These are phyloP conservation scores for Entelexis paramagnoliae DNA, from an alignment of 1,139 yeast genomes.

Conservation along the genomic window DNA sequence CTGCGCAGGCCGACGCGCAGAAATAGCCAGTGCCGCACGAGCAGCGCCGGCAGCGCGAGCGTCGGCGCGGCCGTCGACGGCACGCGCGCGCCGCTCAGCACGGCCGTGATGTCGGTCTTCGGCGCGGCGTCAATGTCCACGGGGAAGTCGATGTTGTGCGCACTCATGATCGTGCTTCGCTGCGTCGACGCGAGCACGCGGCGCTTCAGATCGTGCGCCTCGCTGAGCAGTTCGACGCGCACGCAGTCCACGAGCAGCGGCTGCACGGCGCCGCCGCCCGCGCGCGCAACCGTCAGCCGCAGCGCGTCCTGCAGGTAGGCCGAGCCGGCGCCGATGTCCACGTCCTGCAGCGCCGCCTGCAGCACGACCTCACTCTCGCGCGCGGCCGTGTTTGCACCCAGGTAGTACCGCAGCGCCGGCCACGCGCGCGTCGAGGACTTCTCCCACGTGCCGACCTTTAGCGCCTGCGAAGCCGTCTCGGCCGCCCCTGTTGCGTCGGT, in stretches of 20 bases:
- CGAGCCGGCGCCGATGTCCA: neutral
- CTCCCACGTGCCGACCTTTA: neutral
- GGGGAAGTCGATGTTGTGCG: neutral
- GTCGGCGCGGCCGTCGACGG: neutral
- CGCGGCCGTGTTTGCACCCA: slow-evolving; percentile 2
- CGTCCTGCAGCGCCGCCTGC: neutral
- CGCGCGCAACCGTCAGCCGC: neutral
- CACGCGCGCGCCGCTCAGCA: neutral
- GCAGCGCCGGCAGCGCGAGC: neutral
- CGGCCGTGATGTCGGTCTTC: neutral
- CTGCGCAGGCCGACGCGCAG: neutral
- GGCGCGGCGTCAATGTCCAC: neutral
- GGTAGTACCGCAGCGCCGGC: neutral
- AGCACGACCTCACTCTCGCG: neutral
- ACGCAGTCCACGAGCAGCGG: neutral
- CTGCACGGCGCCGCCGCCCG: neutral
- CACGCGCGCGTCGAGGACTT: neutral
- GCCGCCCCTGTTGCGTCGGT: too few relatives aligned
- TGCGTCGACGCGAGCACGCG: neutral
- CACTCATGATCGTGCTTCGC: neutral
- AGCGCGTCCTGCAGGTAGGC: slow-evolving; percentile 2
- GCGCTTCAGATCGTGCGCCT: neutral
- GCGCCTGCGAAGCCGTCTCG: neutral
- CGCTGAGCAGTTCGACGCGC: neutral
- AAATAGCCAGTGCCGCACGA: neutral